Percentiles rank a stretch among this genome's conserved stretches.
Conservation (phyloP, 1,139 yeast species). For the Trichomonascaceae sp. region DNA sequence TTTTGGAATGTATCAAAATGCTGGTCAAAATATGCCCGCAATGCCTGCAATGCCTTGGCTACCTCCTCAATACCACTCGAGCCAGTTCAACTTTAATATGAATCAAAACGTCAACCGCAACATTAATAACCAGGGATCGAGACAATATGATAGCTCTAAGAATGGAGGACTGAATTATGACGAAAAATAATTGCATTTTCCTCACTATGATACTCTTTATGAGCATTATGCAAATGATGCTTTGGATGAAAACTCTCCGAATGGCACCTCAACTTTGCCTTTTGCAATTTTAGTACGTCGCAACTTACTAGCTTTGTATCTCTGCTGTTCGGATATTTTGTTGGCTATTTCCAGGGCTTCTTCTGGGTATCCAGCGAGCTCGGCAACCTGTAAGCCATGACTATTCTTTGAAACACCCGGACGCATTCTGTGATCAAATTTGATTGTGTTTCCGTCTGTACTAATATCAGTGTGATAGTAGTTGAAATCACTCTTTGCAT, state of each 20-base stretch:
- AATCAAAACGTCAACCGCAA: not conserved
- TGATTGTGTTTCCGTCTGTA: slow-evolving; percentile 25
- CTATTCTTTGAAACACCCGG: slow-evolving; percentile 74
- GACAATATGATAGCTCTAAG: slow-evolving; percentile 8
- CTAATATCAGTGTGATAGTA: slow-evolving; percentile 7
- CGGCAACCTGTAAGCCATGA: slow-evolving; percentile 81
- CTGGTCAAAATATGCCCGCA: slow-evolving; percentile 7
- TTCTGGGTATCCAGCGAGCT: slow-evolving; percentile 74
- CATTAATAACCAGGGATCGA: slow-evolving; percentile 6
- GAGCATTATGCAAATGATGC: not conserved
- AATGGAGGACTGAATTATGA: slow-evolving; percentile 6
- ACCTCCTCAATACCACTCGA: slow-evolving; percentile 17
- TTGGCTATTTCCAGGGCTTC: slow-evolving; percentile 42
- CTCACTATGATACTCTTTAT: not conserved
- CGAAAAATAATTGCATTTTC: not conserved
- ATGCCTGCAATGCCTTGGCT: slow-evolving; percentile 23
- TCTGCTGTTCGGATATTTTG: slow-evolving; percentile 1
- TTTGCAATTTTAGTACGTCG: not conserved
- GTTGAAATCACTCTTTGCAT: slow-evolving; percentile 3
- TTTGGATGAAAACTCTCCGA: not conserved
- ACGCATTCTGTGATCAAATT: slow-evolving; percentile 57
- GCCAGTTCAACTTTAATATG: slow-evolving; percentile 12
- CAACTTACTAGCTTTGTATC: not conserved
- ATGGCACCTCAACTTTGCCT: not conserved
- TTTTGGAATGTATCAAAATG: not conserved